Conservation (phyloP, 164 flowering plant genomes). For the Magnolia changhungtana region DNA sequence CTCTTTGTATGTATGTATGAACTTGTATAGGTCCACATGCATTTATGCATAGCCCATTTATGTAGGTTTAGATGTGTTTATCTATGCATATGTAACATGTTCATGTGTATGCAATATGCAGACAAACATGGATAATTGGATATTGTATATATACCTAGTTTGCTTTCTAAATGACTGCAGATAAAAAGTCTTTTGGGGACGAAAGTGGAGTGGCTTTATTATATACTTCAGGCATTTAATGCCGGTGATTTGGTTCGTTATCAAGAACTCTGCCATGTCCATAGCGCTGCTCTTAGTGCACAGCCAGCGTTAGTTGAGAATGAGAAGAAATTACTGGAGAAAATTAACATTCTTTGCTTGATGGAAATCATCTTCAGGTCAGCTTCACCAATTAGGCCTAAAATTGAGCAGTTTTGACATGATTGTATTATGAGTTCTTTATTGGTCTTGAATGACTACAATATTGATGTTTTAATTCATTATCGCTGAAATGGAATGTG, state of each 20-base stretch:
- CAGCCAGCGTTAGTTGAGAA: slow-evolving; percentile 91
- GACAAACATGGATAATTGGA: too few species aligned
- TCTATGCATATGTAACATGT: too few species aligned
- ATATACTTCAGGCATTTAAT: slow-evolving; percentile 85
- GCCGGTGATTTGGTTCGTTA: slow-evolving; percentile 85
- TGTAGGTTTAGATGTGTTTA: too few species aligned
- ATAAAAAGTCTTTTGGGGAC: slow-evolving; percentile 79
- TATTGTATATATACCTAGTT: too few species aligned
- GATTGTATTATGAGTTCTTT: neutral
- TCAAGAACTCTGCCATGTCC: slow-evolving; percentile 85
- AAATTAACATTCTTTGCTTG: slow-evolving; percentile 88
- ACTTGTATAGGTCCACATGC: too few species aligned
- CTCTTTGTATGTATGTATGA: too few species aligned
- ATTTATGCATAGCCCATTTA: too few species aligned
- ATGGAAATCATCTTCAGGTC: slow-evolving; percentile 99
- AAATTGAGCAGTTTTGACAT: neutral
- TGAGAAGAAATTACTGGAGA: slow-evolving; percentile 85
- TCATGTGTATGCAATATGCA: too few species aligned
- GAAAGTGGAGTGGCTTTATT: slow-evolving; percentile 86
- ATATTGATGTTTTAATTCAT: neutral
- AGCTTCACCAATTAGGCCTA: neutral
- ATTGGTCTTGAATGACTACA: neutral
- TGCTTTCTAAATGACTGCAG: slow-evolving; percentile 28
- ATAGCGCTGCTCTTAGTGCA: slow-evolving; percentile 64
- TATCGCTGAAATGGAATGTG: neutral